phyloP scores from a whole-genome alignment of 257 asterid genomes.

The Plectranthus barbatus region DNA sequence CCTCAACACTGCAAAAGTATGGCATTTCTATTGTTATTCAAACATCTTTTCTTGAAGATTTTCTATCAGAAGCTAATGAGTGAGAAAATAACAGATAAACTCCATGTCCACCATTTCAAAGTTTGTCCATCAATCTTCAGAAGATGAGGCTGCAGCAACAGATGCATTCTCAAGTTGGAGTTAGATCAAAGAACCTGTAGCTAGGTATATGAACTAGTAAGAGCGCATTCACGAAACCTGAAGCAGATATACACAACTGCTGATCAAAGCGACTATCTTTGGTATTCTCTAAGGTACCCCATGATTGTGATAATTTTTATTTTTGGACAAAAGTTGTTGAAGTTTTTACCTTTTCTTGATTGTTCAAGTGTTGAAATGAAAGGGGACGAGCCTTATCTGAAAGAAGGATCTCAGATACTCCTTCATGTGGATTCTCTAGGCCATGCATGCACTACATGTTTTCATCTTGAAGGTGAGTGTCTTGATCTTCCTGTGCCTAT shows the following conservation, averaged over 20 bases:
- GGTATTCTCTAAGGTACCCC: constrained; percentile 76
- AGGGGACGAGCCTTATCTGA: constrained; percentile 46
- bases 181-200: constrained; percentile 73
- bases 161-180: constrained; percentile 60
- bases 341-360: not conserved
- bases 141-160: constrained; percentile 29
- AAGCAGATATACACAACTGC: constrained; percentile 89
- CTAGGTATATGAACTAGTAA: constrained; percentile 74
- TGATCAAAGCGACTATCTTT: constrained; percentile 70
- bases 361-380: constrained; percentile 42
- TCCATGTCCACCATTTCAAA: constrained; percentile 41
- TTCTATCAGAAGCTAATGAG: not conserved
- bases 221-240: constrained; percentile 36
- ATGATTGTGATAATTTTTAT: not conserved
- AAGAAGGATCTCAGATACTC: constrained; percentile 51
- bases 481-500: not conserved
- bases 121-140: constrained; percentile 40
- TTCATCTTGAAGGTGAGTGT: constrained; percentile 64
- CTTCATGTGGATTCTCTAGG: constrained; percentile 76
- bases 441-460: constrained; percentile 54
- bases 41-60: too few species aligned
- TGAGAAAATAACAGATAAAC: constrained; percentile 52
- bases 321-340: not conserved
- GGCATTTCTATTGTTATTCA: constrained; percentile 9
- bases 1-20: constrained; percentile 72